Percentiles rank a stretch among this genome's conserved stretches.
These are phyloP conservation scores for Spergularia azorica DNA, from an alignment of 179 eudicot genomes.

Conservation along the genomic window DNA sequence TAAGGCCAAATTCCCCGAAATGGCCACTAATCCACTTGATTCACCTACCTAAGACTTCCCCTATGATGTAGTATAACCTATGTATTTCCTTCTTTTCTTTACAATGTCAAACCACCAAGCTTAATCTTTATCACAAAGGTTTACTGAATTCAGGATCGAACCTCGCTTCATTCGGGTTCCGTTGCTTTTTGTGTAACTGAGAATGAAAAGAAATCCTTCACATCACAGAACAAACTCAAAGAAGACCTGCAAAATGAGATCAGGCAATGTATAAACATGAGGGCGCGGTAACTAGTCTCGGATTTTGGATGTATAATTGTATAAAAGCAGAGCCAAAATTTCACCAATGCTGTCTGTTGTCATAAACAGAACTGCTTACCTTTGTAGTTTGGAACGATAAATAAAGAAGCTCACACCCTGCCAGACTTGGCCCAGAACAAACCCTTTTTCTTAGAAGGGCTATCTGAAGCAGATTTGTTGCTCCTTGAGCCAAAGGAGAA, in stretches of 20 bases:
- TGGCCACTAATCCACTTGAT: conserved; percentile 21
- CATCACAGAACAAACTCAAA: conserved; percentile 15
- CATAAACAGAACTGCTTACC: conserved; percentile 28
- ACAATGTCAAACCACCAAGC: conserved; percentile 25
- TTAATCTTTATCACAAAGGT: conserved; percentile 17
- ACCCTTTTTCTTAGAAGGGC: conserved; percentile 39
- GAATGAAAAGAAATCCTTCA: conserved; percentile 13
- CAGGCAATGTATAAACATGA: background rate
- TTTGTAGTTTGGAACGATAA: conserved; percentile 14
- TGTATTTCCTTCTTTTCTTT: conserved; percentile 28
- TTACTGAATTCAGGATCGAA: conserved; percentile 17
- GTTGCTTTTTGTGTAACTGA: conserved; percentile 1
- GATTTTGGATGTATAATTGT: too few relatives aligned
- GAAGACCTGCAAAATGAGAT: conserved; percentile 27
- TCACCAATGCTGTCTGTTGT: background rate
- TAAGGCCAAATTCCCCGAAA: conserved; percentile 4
- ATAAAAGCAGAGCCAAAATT: background rate
- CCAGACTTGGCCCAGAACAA: conserved; percentile 57
- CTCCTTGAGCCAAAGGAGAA: conserved; percentile 55
- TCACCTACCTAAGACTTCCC: conserved; percentile 29
- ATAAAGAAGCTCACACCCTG: conserved; percentile 38
- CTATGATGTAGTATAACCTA: conserved; percentile 20
- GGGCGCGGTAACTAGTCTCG: background rate
- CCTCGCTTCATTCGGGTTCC: conserved; percentile 21
- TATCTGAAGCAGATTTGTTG: conserved; percentile 43